These are phyloP conservation scores for Megacollybia marginata DNA, from an alignment of 768 basidiomycete species.

Conservation along the genomic window DNA sequence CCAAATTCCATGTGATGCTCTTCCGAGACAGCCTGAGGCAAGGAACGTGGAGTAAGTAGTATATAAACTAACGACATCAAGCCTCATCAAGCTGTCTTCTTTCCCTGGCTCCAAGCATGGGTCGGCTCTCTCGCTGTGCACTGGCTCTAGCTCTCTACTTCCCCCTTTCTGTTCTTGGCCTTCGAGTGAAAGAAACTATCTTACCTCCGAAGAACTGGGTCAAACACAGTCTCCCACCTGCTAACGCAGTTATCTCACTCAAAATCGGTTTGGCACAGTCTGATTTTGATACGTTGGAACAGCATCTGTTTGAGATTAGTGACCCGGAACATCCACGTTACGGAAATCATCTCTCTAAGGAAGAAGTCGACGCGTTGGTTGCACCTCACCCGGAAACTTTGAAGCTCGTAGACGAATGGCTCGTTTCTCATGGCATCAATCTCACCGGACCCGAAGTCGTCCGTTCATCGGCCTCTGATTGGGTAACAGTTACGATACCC, in stretches of 20 bases:
- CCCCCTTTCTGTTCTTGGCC: too few relatives aligned
- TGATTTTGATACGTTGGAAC: constrained; percentile 20
- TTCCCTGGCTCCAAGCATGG: too few relatives aligned
- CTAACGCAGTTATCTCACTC: constrained; percentile 22
- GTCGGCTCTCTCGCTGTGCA: too few relatives aligned
- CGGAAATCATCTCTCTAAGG: constrained; percentile 30
- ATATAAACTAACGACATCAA: too few relatives aligned
- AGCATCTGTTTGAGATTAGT: constrained; percentile 25
- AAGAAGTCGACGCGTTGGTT: constrained; percentile 35
- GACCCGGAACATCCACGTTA: constrained; percentile 25
- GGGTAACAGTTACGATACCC: constrained; percentile 36
- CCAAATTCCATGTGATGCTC: too few relatives aligned
- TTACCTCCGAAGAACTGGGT: constrained; percentile 25
- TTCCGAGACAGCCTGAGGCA: too few relatives aligned
- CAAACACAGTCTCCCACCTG: constrained; percentile 18
- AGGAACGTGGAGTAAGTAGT: too few relatives aligned
- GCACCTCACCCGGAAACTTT: constrained; percentile 30
- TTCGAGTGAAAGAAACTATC: constrained; percentile 1
- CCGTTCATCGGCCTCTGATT: constrained; percentile 37
- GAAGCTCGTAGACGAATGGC: constrained; percentile 34
- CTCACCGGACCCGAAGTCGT: constrained; percentile 17
- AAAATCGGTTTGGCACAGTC: constrained; percentile 29
- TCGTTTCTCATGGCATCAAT: constrained; percentile 31
- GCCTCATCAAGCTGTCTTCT: too few relatives aligned
- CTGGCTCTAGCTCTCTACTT: too few relatives aligned